Evolutionary conservation across 495 filamentous ascomycete genomes (phyloP).

Genomic region (Annulohypoxylon nitens): DNA sequence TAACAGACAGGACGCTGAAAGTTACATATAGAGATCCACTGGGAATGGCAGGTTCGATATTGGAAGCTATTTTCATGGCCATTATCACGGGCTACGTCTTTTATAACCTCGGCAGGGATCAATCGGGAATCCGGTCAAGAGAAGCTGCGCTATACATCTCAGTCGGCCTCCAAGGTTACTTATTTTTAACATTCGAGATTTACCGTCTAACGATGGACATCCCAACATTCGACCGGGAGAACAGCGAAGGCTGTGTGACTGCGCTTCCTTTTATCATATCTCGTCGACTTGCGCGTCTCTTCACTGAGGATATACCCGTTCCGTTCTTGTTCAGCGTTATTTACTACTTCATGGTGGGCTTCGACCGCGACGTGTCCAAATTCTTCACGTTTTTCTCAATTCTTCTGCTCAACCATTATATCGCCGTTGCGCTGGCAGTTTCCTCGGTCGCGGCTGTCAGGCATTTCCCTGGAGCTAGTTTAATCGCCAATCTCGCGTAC

Average conservation of each 20-base stretch:
- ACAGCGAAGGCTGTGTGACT: slow-evolving; percentile 76
- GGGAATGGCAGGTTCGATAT: slow-evolving; percentile 73
- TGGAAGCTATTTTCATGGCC: slow-evolving; percentile 75
- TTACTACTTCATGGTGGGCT: slow-evolving; percentile 82
- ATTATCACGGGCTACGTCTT: slow-evolving; percentile 80
- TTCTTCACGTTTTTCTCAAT: slow-evolving; percentile 78
- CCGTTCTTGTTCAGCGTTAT: slow-evolving; percentile 75
- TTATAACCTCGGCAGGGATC: slow-evolving; percentile 67
- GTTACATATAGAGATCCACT: slow-evolving; percentile 78
- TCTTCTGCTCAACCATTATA: slow-evolving; percentile 73
- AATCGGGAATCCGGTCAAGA: slow-evolving; percentile 74
- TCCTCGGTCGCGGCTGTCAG: slow-evolving; percentile 70
- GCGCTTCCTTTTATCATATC: slow-evolving; percentile 74
- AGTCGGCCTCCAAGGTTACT: slow-evolving; percentile 76
- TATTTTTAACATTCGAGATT: slow-evolving; percentile 78
- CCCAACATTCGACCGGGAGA: slow-evolving; percentile 78
- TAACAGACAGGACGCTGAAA: slow-evolving; percentile 74
- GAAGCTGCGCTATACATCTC: slow-evolving; percentile 77
- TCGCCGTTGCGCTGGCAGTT: slow-evolving; percentile 72
- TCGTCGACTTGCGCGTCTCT: slow-evolving; percentile 71
- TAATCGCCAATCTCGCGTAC: slow-evolving; percentile 76
- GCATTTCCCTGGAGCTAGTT: slow-evolving; percentile 67
- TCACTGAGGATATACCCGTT: slow-evolving; percentile 76
- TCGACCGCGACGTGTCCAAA: slow-evolving; percentile 67
- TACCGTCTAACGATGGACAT: slow-evolving; percentile 79